Evolutionary conservation across 768 basidiomycete species (phyloP).

Genomic region (Lactarius trivialis): DNA sequence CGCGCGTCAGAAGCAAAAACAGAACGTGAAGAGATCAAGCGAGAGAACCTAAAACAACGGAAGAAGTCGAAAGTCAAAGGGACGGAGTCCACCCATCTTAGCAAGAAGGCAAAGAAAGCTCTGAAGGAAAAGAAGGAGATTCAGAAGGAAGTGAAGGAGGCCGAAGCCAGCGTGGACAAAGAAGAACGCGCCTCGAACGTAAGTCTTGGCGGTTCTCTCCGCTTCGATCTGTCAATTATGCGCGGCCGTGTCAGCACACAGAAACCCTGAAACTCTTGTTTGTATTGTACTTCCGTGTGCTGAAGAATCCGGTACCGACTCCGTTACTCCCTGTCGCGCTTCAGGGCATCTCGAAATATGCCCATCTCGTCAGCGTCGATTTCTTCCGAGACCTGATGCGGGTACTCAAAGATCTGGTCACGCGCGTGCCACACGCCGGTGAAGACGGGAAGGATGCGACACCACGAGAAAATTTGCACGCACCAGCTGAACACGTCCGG

Average conservation of each 20-base stretch:
- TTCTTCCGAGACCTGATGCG: conserved; percentile 95
- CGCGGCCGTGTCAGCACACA: conserved; percentile 63
- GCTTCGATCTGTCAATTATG: conserved; percentile 7
- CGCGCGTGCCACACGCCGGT: conserved; percentile 39
- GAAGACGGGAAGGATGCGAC: conserved; percentile 25
- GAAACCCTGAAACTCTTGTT: conserved; percentile 97
- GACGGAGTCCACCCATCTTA: conserved; percentile 65
- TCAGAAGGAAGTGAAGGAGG: conserved; percentile 87
- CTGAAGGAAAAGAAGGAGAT: conserved; percentile 87
- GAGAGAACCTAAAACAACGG: conserved; percentile 32
- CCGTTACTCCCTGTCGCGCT: conserved; percentile 81
- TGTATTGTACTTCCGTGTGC: conserved; percentile 91
- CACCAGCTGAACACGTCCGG: conserved; percentile 38
- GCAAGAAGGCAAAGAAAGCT: conserved; percentile 85
- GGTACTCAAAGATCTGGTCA: conserved; percentile 73
- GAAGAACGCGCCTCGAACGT: conserved; percentile 83
- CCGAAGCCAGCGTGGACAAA: conserved; percentile 87
- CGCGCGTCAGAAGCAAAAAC: conserved; percentile 66
- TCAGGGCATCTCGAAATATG: conserved; percentile 87
- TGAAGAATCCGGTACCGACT: conserved; percentile 78
- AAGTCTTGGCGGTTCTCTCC: conserved; percentile 31
- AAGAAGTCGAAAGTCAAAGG: conserved; percentile 32
- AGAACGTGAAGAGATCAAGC: conserved; percentile 42
- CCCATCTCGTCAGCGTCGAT: conserved; percentile 95
- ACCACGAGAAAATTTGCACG: conserved; percentile 15